Evolutionary conservation across 139 green algal species (phyloP).

Genomic region (Asterochloris sp.): DNA sequence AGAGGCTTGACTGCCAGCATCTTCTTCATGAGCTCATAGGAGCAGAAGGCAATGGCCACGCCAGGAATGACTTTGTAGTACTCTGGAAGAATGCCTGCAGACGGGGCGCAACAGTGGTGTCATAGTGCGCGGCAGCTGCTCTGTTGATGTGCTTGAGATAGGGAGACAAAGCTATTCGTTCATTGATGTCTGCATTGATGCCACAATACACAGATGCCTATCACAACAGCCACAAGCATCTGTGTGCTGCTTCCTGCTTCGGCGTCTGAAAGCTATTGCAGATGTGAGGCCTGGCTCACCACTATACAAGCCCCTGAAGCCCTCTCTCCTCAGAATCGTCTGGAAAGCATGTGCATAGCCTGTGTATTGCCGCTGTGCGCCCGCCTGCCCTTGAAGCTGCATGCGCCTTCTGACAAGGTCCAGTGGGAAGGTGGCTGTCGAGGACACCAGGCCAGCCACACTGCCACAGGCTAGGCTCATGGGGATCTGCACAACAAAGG

Average conservation of each 20-base stretch:
- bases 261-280: too few relatives aligned
- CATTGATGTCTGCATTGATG: too few relatives aligned
- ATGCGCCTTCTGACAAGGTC: constrained; percentile 84
- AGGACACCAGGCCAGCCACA: constrained; percentile 74
- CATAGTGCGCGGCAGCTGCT: too few relatives aligned
- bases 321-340: constrained; percentile 45
- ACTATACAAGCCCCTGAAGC: constrained; percentile 70
- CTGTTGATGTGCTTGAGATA: too few relatives aligned
- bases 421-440: constrained; percentile 84
- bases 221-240: too few relatives aligned
- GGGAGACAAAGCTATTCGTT: too few relatives aligned
- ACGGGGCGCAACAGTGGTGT: too few relatives aligned
- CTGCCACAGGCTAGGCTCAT: constrained; percentile 75
- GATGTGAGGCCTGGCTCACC: not conserved
- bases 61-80: constrained; percentile 88
- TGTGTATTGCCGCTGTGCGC: constrained; percentile 20
- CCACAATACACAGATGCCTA: too few relatives aligned
- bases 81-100: constrained; percentile 77
- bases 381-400: constrained; percentile 65
- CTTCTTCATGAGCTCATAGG: constrained; percentile 70
- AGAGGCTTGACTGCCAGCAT: constrained; percentile 31
- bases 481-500: constrained; percentile 20
- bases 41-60: constrained; percentile 86
- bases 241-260: too few relatives aligned
- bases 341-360: constrained; percentile 52